phyloP scores from a whole-genome alignment of 768 basidiomycete genomes.

The Macrolepiota albuminosa region DNA sequence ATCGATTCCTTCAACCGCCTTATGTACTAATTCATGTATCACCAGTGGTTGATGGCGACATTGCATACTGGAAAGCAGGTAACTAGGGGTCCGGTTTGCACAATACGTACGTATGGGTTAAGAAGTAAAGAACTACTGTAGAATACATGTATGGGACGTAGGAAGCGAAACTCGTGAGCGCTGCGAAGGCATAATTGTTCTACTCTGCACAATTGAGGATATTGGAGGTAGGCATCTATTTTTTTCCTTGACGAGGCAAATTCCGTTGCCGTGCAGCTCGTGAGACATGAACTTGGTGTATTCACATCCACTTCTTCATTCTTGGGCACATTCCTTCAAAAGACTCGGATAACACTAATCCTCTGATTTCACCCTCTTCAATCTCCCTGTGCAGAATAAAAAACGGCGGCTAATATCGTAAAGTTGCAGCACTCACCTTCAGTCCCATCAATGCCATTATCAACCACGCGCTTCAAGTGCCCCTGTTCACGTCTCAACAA shows the following conservation, averaged over 20 bases:
- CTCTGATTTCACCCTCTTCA: not conserved
- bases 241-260: not conserved
- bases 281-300: not conserved
- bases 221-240: not conserved
- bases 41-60: conserved; percentile 82
- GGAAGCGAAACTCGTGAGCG: not conserved
- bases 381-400: not conserved
- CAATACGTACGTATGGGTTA: not conserved
- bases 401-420: not conserved
- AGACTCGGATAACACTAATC: not conserved
- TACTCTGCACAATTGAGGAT: not conserved
- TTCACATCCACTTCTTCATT: not conserved
- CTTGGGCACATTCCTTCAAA: not conserved
- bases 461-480: not conserved
- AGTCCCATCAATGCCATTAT: not conserved
- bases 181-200: not conserved
- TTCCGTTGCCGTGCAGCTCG: not conserved
- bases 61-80: conserved; percentile 89
- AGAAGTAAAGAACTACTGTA: conserved; percentile 2
- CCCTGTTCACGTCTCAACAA: not conserved
- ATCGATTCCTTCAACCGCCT: not conserved
- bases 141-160: conserved; percentile 1
- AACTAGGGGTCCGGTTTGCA: conserved; percentile 22
- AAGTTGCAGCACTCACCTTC: not conserved
- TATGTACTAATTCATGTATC: not conserved